Base-by-base conservation (phyloP, 805 yeast genomes). In the Candida tammaniensis region DNA sequence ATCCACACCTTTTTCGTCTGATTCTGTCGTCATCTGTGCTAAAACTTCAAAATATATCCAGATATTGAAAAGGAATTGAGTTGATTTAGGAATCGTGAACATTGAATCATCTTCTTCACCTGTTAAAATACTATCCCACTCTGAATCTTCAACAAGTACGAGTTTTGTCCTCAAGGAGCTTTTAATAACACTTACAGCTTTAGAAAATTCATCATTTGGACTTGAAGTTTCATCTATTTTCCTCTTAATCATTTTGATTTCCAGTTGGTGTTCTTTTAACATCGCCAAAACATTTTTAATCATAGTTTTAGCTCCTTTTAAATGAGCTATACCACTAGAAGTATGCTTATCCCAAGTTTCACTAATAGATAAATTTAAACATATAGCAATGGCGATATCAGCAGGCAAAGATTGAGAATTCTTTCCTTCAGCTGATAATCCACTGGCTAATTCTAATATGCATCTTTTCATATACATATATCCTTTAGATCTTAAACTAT, bases 281-380 rank as follows among this genome's bases (percentile, higher is more conserved):
- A 62, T 37, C 10, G 47, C 40, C 36, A 63, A 51, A 9, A 75
- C 72, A 39, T 69, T 68, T 38, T 72, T 61, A 39, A 78, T 77
- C 72, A 80, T 74, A 9, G 77, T 69, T 39, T 72, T 69, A 4
- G 86, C 86, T 19, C 86, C 86, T 47, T 73, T 75, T 38, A 80
- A 61, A 55, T 80, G 87, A 2, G 82, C 80, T 35, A 80, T 76
- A 9, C 86, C 86, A 16, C 82, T 76, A 3, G 82, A 70, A 4
- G 74, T 78, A 38, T 76, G 81, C 9, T 78, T 71, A 48, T 78
- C 81, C 86, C 86, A 80, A 0, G 81, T 69, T 50, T 81, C 86
- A 24, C 82, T 72, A 39, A 77, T 72, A 0, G 86, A 82, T 35
- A 81, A 58, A 14, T 77, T 74, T 37, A 81, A 51, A 40, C 86